Percentiles rank a stretch among this genome's conserved stretches.
phyloP scores from a whole-genome alignment of 768 basidiomycete genomes.

The Royoungia palumana region DNA sequence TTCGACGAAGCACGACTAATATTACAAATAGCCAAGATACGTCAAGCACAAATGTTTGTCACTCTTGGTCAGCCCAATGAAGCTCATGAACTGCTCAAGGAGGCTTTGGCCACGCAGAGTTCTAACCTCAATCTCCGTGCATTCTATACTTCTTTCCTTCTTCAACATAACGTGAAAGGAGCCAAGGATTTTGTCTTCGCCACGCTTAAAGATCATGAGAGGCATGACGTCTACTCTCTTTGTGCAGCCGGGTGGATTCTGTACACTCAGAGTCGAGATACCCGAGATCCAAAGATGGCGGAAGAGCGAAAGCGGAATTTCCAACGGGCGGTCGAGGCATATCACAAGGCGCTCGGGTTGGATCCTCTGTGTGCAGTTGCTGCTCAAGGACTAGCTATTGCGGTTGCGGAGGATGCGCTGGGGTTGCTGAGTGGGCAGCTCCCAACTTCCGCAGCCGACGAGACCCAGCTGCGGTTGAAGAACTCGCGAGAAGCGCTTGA shows the following conservation, averaged over 20 bases:
- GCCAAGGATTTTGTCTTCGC: slow-evolving; percentile 90
- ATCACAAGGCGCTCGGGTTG: slow-evolving; percentile 82
- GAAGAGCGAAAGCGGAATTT: slow-evolving; percentile 75
- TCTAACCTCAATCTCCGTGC: slow-evolving; percentile 85
- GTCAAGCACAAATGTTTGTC: slow-evolving; percentile 79
- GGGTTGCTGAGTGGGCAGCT: slow-evolving; percentile 59
- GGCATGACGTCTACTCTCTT: slow-evolving; percentile 86
- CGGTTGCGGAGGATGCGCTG: slow-evolving; percentile 87
- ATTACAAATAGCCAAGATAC: slow-evolving; percentile 72
- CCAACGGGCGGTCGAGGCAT: slow-evolving; percentile 83
- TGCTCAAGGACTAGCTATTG: slow-evolving; percentile 93
- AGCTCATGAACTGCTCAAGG: slow-evolving; percentile 87
- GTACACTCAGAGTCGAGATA: slow-evolving; percentile 85
- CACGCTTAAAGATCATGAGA: slow-evolving; percentile 82
- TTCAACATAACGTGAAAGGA: slow-evolving; percentile 66
- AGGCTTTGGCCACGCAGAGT: slow-evolving; percentile 76
- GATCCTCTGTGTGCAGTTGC: slow-evolving; percentile 89
- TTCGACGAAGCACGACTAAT: slow-evolving; percentile 8
- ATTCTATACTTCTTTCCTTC: slow-evolving; percentile 90
- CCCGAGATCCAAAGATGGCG: slow-evolving; percentile 53
- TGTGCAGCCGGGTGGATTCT: slow-evolving; percentile 86
- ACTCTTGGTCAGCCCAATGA: slow-evolving; percentile 69
- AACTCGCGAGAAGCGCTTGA: slow-evolving; percentile 86
- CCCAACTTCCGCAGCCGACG: slow-evolving; percentile 52
- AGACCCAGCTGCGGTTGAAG: slow-evolving; percentile 59